A percentile compares a stretch with the other conserved stretches of the same genome.
These are phyloP conservation scores for Xerocomellus amylosporus DNA, from an alignment of 768 basidiomycete species.

Conservation along the genomic window DNA sequence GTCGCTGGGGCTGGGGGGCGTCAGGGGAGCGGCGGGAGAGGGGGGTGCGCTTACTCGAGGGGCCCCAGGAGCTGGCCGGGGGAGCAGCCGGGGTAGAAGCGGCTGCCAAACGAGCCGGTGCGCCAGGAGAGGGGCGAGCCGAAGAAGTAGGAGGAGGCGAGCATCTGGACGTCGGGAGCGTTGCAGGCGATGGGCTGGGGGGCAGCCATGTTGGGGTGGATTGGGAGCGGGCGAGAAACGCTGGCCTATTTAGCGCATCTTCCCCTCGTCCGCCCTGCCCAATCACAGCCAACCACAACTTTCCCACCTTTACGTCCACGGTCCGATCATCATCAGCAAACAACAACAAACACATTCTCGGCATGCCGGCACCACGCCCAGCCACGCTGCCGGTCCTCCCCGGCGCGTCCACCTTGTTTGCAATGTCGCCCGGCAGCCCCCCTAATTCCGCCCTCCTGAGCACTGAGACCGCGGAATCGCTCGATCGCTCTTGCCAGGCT, in stretches of 20 bases:
- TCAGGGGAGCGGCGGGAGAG: not conserved
- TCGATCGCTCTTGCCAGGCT: too few relatives aligned
- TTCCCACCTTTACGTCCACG: constrained; percentile 30
- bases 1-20: constrained; percentile 38
- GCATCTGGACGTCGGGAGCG: constrained; percentile 1
- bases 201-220: constrained; percentile 29
- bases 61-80: constrained; percentile 60
- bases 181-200: constrained; percentile 48
- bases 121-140: constrained; percentile 75
- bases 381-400: too few relatives aligned
- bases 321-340: constrained; percentile 30
- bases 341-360: constrained; percentile 24
- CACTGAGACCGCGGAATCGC: too few relatives aligned
- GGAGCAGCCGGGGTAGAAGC: constrained; percentile 61
- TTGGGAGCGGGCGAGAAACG: not conserved
- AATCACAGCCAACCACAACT: constrained; percentile 1
- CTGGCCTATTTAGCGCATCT: constrained; percentile 30
- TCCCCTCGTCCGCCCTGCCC: not conserved
- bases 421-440: too few relatives aligned
- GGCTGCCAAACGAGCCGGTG: constrained; percentile 59
- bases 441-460: not conserved
- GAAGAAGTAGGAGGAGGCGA: constrained; percentile 47
- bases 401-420: too few relatives aligned
- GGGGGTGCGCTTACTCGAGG: constrained; percentile 53
- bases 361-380: constrained; percentile 22